Evolutionary conservation across 2,329 filamentous ascomycete species (phyloP).

Genomic region (Diaporthe citri): DNA sequence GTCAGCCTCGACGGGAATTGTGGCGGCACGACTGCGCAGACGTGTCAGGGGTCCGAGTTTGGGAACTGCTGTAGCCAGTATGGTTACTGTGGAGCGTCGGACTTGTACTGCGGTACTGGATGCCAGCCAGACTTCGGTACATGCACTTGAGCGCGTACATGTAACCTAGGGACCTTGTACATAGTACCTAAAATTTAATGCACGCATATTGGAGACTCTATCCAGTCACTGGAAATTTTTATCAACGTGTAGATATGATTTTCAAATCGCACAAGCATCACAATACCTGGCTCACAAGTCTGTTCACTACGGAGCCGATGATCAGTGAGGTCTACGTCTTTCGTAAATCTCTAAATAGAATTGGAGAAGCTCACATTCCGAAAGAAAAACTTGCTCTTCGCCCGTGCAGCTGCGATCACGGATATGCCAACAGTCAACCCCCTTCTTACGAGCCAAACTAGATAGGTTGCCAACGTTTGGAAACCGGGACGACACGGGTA

Average conservation of each 20-base stretch:
- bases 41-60: slow-evolving; percentile 9
- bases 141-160: not conserved
- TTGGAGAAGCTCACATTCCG: too few relatives aligned
- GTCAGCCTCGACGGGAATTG: slow-evolving; percentile 13
- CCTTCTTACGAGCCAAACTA: not conserved
- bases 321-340: rapidly evolving
- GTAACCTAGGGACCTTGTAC: not conserved
- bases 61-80: slow-evolving; percentile 26
- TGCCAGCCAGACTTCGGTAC: slow-evolving; percentile 2
- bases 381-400: not conserved
- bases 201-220: too few relatives aligned
- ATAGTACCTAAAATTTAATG: not conserved
- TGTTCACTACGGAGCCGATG: too few relatives aligned
- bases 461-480: not conserved
- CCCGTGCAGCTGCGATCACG: not conserved
- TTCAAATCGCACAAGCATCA: not conserved
- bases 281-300: rapidly evolving
- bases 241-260: too few relatives aligned
- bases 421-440: not conserved
- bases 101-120: slow-evolving; percentile 8
- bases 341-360: not conserved
- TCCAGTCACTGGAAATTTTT: not conserved
- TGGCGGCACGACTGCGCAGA: slow-evolving; percentile 17
- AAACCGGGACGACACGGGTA: rapidly evolving
- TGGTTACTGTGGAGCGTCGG: not conserved